phyloP scores from a whole-genome alignment of 2,329 filamentous ascomycete species.

The Botrytis sinoallii region DNA sequence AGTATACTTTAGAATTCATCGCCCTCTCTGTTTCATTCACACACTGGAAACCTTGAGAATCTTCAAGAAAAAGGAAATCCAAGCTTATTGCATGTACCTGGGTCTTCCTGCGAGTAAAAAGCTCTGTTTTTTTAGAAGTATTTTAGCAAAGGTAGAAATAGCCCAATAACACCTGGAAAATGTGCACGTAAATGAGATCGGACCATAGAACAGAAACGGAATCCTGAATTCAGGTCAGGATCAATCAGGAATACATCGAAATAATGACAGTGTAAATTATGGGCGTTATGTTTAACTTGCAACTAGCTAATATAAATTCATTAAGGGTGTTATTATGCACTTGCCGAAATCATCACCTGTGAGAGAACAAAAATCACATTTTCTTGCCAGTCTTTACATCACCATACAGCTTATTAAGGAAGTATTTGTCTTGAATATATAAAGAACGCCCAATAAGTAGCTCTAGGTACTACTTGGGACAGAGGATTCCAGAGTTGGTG shows the following conservation, averaged over 20 bases:
- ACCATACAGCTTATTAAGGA: background rate
- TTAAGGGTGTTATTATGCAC: background rate
- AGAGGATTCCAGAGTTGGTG: rapidly evolving
- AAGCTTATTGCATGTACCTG: too few relatives aligned
- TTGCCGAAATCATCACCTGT: too few relatives aligned
- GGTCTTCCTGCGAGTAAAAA: background rate
- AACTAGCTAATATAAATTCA: background rate
- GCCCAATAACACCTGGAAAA: too few relatives aligned
- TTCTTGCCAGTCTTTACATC: background rate
- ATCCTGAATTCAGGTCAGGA: background rate
- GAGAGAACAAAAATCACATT: background rate
- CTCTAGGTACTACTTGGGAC: background rate
- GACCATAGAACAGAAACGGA: background rate
- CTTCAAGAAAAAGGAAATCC: background rate
- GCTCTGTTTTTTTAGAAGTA: background rate
- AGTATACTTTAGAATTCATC: background rate
- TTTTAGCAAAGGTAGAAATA: background rate
- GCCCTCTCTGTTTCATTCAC: background rate
- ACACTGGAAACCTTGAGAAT: background rate
- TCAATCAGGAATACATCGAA: background rate
- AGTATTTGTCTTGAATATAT: background rate
- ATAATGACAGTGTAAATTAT: background rate
- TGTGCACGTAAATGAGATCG: background rate
- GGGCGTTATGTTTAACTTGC: too few relatives aligned
- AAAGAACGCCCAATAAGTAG: background rate